Base-by-base conservation (phyloP, 2,329 filamentous ascomycete species). In the Sarocladiaceae sp. region DNA sequence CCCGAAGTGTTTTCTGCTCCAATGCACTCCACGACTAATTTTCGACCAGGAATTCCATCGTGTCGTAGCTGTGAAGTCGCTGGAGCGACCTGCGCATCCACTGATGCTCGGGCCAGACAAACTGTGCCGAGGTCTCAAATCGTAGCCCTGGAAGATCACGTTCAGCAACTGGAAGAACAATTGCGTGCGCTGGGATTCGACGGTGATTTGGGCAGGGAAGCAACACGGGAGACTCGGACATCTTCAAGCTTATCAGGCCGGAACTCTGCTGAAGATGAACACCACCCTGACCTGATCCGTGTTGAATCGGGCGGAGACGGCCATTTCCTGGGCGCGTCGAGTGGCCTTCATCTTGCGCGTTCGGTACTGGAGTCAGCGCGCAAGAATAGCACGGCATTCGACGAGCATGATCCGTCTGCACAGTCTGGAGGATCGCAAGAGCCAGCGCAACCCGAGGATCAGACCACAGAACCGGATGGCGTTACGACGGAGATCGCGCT, bases 41-140 rank as follows among this genome's bases (percentile, higher is more conserved):
- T 23, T 52, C 18, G 17, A 7, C 22, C 22, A 58, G 57, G 55
- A 10, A 56, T 58, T 15, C 57, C 57, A 3, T 53, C 52, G 12
- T 60, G 59, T 46, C 36, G 29, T 3, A 53, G 56, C 6, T 61
- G 59, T 28, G 49, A 40, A 22, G 55, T 51, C 17, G 50, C 53
- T 5, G 56, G 56, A 6, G 54, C 58, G 2, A 52, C 52, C 5
- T 61, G 59, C 48, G 58, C 58, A n/a, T 61, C 54, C 37, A 60
- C 56, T 2, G 58, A 61, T 28, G 29, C 57, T 4, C 50, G 53
- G 4, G 49, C 59, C 20, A 58, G 56, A 28, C 51, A 26, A 2
- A 49, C 53, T 2, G 37, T 46, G 12, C 54, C 57, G 13, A 37
- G 59, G 25, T 33, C 48, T 18, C 39, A 36, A n/a, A 54, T 58